Evolutionary conservation across 2,329 filamentous ascomycete species (phyloP), one percentile per base, ranked within the genome.

Genomic region (Teratosphaeria gauchensis): DNA sequence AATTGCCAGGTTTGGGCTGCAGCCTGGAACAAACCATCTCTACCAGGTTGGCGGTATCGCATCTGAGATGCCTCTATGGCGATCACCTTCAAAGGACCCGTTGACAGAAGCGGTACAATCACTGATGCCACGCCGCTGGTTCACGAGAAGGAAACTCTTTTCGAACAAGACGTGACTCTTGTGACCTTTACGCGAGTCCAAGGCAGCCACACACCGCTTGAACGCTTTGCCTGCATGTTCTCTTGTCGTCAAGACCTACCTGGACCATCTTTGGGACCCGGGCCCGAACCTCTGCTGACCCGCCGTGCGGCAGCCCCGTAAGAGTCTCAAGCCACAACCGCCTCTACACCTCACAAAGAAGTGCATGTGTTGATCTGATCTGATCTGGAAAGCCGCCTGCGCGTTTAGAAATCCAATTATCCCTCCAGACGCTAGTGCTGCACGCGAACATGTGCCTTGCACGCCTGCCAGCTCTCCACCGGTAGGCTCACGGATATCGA

Each of bases 261-360:
- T 48, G 42, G 42, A 48, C 42, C 42, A 48, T 48, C 42, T 48
- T 16, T 16, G 42, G 42, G 42, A 19, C 1, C 1, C 42, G 19
- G 2, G 11, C 33, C 19, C 33, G 21, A 24, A 55, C 32, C 6
- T 14, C 12, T 46, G 33, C 54, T 28, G 33, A 3, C 7, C 16
- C 28, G n/a, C 53, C n/a, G 30, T 33, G 24, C 55, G 55, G 55
- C 55, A 51, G 46, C 42, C 55, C 55, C 38, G 55, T 16, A n/a
- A 11, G n/a, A 8, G 8, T 32, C 14, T 32, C 38, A 56, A 51
- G 55, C 55, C 55, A 46, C 55, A 56, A 21, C 38, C 55, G 46
- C 55, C 12, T 5, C 21, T 19, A 31, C 55, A 31, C 55, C 46
- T 35, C 16, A 19, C 48, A 19, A 6, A 19, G 42, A 21, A 51